Evolutionary conservation across 2,329 filamentous ascomycete genomes (phyloP), one percentile per base, ranked within the genome.

Genomic region (Neophaeococcomyces aloes): DNA sequence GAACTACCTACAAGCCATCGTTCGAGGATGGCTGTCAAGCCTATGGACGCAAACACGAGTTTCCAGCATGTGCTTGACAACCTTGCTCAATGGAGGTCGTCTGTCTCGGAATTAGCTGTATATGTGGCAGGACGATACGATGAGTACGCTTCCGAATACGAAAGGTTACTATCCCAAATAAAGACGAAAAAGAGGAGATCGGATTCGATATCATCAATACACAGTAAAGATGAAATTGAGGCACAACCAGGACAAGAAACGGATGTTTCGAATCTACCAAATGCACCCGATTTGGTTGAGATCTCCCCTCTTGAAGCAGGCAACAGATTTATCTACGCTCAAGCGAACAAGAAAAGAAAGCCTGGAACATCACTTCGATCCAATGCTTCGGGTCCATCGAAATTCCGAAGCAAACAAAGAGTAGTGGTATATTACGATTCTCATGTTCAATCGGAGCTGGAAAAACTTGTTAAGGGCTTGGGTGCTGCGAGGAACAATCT

Each of bases 361-460:
- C 56, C 61, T 17, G 53, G 50, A 11, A 50, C 56, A 5, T 65
- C 62, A 1, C 45, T 61, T 25, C 53, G 57, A 8, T 62, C 61
- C 2, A 52, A 45, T 6, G 56, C 63, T 13, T 58, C 56, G 7
- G 56, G 52, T 14, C 53, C 56, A 21, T 19, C 14, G 25, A 76
- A 78, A 49, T 83, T 82, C 59, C 78, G 83, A 43, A 79, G 78
- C 3, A 76, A 82, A 52, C 80, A 74, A 45, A 83, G 86, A 71
- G 81, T 89, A 36, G 80, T 91, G 31, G 83, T 95, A n/a, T 88
- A 86, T 63, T 95, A 95, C 59, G 88, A 95, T 59, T 85, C 83
- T 53, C 81, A 86, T 49, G 81, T 93, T 3, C 87, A 95, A 59
- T 78, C 78, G 39, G 78, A 81, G 30, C 86, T 95, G 52, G 87